Conservation (phyloP, 805 yeast species). For the Blastobotrys chiropterorum region DNA sequence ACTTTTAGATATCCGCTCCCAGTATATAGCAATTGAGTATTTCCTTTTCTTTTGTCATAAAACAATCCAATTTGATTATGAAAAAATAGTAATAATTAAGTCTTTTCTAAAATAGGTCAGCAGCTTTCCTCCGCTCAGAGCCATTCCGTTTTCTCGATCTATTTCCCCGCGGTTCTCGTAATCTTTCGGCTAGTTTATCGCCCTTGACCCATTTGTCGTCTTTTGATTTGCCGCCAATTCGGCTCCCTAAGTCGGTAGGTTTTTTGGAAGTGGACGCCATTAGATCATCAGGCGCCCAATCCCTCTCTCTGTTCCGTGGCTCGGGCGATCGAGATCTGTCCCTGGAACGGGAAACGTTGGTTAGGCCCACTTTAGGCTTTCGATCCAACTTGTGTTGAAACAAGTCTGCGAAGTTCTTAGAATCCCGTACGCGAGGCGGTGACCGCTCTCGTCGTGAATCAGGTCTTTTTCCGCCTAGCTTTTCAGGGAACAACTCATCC, state of each 20-base stretch:
- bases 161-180: not conserved
- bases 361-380: constrained; percentile 3
- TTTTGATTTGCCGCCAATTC: not conserved
- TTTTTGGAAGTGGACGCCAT: not conserved
- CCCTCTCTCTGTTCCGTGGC: constrained; percentile 5
- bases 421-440: constrained; percentile 7
- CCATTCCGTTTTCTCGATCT: too few relatives aligned
- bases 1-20: not conserved
- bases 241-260: not conserved
- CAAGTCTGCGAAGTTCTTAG: constrained; percentile 31
- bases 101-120: constrained; percentile 11
- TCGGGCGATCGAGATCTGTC: constrained; percentile 8
- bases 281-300: not conserved
- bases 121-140: constrained; percentile 12
- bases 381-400: constrained; percentile 29
- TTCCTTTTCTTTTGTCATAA: not conserved
- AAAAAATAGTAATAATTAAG: not conserved
- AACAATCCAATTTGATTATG: too few relatives aligned
- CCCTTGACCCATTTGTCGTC: constrained; percentile 14
- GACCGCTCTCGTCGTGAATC: constrained; percentile 2
- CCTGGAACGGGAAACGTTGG: not conserved
- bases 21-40: not conserved
- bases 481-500: constrained; percentile 36
- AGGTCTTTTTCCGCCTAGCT: constrained; percentile 14
- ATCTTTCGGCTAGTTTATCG: constrained; percentile 4